Evolutionary conservation across 139 green algal genomes (phyloP), one percentile per base, ranked within the genome.

Genomic region (Gonium pectorale): DNA sequence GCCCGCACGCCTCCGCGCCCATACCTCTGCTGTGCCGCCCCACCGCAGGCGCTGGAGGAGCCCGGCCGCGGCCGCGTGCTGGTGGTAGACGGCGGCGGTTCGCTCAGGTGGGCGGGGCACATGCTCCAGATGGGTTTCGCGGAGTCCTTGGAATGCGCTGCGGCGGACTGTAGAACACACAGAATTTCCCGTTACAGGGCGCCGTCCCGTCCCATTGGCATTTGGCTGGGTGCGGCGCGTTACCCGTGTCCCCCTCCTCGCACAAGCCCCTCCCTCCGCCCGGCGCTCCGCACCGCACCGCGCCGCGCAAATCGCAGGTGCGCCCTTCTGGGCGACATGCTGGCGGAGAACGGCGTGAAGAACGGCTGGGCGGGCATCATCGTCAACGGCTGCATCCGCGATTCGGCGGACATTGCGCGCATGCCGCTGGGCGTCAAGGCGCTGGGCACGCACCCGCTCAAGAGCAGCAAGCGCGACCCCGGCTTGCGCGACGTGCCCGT

Each of bases 291-390:
- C n/a, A n/a, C n/a, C n/a, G n/a, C n/a, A n/a, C n/a, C n/a, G n/a
- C n/a, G n/a, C n/a, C n/a, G n/a, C n/a, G n/a, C n/a, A n/a, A n/a
- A n/a, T n/a, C n/a, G 2, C 73, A 81, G 73, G 11, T 99, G 97
- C 78, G 97, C 97, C 2, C 81, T 99, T 40, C 91, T 99, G 35
- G 97, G 97, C 2, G 97, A 99, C 86, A 98, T 98, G 81, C 93
- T 99, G 27, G 97, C 96, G 9, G 95, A 93, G 62, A 97, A 95
- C 93, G 96, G 79, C 1, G 79, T 90, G 77, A 95, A 95, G 63
- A 99, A 99, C 77, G 96, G 97, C 33, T 99, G 97, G 97, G 91
- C 95, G 89, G 95, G 97, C 66, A 95, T 99, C 86, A 94, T 99
- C 79, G 92, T 99, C 64, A 93, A 98, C 83, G 97, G 97, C 60